Evolutionary conservation across 352 stramenopile genomes (phyloP).

Genomic region (Globisporangium paddicum): DNA sequence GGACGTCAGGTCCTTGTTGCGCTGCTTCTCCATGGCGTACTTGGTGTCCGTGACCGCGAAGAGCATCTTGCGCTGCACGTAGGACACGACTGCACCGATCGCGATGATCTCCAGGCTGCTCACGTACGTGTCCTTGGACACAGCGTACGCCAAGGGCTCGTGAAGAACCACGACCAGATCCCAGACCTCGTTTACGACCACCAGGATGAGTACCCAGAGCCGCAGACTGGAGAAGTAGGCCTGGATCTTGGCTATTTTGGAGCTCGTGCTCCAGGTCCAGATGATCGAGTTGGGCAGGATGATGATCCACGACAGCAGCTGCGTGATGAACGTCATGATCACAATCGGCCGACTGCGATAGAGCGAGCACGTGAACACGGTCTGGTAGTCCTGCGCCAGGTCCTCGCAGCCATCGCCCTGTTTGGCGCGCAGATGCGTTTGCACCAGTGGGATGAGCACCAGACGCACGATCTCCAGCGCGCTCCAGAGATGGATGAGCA

Average conservation of each 20-base stretch:
- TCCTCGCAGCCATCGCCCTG: slow-evolving; percentile 20
- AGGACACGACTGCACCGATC: slow-evolving; percentile 14
- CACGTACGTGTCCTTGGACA: slow-evolving; percentile 28
- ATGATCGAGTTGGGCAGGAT: slow-evolving; percentile 45
- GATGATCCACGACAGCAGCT: slow-evolving; percentile 46
- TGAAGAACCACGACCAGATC: slow-evolving; percentile 22
- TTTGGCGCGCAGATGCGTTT: slow-evolving; percentile 6
- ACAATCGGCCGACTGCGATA: slow-evolving; percentile 32
- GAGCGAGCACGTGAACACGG: slow-evolving; percentile 31
- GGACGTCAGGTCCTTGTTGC: slow-evolving; percentile 18
- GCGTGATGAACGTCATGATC: slow-evolving; percentile 20
- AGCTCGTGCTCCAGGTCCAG: slow-evolving; percentile 35
- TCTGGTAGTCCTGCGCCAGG: slow-evolving; percentile 15
- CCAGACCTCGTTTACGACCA: slow-evolving; percentile 25
- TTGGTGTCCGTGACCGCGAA: slow-evolving; percentile 22
- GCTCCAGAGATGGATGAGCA: slow-evolving; percentile 28
- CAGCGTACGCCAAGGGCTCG: slow-evolving; percentile 28
- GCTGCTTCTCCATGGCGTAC: slow-evolving; percentile 28
- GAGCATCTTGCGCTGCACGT: slow-evolving; percentile 13
- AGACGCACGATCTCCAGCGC: slow-evolving; percentile 21
- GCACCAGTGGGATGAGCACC: slow-evolving; percentile 15
- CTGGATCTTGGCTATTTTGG: slow-evolving; percentile 24
- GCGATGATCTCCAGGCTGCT: slow-evolving; percentile 31
- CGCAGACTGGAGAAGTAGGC: slow-evolving; percentile 32
- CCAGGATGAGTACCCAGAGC: slow-evolving; percentile 31